Evolutionary conservation across 1,284 basidiomycete genomes (phyloP), one percentile per base, ranked within the genome.

Genomic region (Cystobasidiaceae sp.): DNA sequence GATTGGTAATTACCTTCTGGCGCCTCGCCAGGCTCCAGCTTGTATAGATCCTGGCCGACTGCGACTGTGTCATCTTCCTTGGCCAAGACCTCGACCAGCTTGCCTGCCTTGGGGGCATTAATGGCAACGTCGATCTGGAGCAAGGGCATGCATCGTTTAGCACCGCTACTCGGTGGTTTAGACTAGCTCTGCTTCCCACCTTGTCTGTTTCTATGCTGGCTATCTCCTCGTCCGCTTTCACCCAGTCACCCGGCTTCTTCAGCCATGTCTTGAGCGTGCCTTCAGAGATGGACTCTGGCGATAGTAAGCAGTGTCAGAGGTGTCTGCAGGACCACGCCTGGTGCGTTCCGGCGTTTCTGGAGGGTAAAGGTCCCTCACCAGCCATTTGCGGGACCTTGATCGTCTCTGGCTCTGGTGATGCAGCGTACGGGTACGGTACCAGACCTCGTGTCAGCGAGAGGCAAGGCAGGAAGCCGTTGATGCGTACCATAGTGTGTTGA

Each of bases 171-270:
- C n/a, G n/a, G n/a, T n/a, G n/a, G n/a, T n/a, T n/a, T n/a, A n/a
- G 34, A 2, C 8, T 21, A 9, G 33, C 43, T 3, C 15, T 48
- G 6, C 17, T 32, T 19, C 78, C 33, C 69, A 91, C 93, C 88
- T 97, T 97, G 83, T 98, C 94, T 11, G 94, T 98, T 81, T 98
- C 94, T 72, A 98, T 97, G 51, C 92, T 94, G 27, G 93, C 94
- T 63, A 98, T 83, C 80, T 98, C 94, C 80, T 98, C 94, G 77
- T 97, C 92, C 46, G 83, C 87, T 75, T 87, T 84, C 67, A 98
- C 93, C 68, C 81, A 84, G 76, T 98, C 94, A 45, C 94, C 94
- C 54, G 90, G 86, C 79, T 93, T 85, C 81, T 97, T 97, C 74
- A 84, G 83, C 92, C 93, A 98, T 68, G 90, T 84, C 80, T 93